Conservation (phyloP, 225 moss, liverwort and hornwort genomes). For the Asterella californica region DNA sequence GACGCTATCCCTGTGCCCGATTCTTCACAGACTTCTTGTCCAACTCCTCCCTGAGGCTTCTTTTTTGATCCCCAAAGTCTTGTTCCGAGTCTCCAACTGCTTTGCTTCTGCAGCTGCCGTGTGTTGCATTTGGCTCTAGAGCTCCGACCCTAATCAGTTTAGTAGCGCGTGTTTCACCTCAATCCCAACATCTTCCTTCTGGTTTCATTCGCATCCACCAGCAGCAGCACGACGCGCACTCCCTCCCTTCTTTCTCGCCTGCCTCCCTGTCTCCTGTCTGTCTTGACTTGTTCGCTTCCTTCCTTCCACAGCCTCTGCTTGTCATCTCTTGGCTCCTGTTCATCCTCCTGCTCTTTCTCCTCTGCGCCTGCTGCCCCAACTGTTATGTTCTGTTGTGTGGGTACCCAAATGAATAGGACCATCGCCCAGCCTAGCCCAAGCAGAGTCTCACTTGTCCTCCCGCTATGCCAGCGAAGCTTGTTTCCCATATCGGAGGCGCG, state of each 20-base stretch:
- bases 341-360: not conserved
- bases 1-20: not conserved
- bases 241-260: not conserved
- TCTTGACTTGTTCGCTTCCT: not conserved
- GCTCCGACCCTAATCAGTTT: not conserved
- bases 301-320: not conserved
- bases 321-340: not conserved
- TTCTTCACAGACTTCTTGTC: not conserved
- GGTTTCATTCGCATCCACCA: not conserved
- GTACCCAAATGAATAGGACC: not conserved
- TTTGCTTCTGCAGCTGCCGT: not conserved
- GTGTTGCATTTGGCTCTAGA: not conserved
- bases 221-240: not conserved
- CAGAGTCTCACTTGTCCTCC: too few species aligned
- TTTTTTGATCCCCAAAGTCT: not conserved
- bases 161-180: not conserved
- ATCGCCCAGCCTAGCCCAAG: not conserved
- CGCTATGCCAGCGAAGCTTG: not conserved
- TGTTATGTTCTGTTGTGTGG: not conserved
- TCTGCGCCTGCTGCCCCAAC: not conserved
- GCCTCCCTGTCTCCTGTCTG: not conserved
- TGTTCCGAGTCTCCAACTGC: not conserved
- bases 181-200: not conserved
- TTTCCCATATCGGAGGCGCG: too few species aligned
- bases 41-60: not conserved